A percentile compares a stretch with the other conserved stretches of the same genome.
These are phyloP conservation scores for Pichia eremophila DNA, from an alignment of 805 yeast species.

Conservation along the genomic window DNA sequence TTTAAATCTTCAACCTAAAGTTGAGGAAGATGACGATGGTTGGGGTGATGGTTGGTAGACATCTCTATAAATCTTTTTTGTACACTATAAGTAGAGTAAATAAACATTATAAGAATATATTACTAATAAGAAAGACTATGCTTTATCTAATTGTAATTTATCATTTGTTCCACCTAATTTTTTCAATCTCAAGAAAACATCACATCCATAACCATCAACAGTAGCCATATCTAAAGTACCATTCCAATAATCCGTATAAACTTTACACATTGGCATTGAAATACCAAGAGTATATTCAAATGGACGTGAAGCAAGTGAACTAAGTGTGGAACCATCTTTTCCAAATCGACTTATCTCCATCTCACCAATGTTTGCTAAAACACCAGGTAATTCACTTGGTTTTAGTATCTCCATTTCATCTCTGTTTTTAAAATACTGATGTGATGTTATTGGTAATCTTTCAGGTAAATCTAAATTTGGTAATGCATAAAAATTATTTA, in stretches of 20 bases:
- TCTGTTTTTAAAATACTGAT: slow-evolving; percentile 8
- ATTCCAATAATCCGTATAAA: slow-evolving; percentile 95
- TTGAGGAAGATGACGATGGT: slow-evolving; percentile 28
- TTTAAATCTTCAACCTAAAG: slow-evolving; percentile 24
- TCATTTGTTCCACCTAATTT: slow-evolving; percentile 65
- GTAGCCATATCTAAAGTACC: slow-evolving; percentile 79
- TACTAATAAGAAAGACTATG: slow-evolving; percentile 21
- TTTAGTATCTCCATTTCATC: neutral
- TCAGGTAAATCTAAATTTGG: slow-evolving; percentile 46
- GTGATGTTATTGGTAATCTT: slow-evolving; percentile 18
- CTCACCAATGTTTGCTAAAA: slow-evolving; percentile 24
- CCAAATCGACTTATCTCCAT: slow-evolving; percentile 23
- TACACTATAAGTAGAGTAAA: no score
- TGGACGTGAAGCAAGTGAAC: slow-evolving; percentile 60
- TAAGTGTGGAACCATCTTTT: slow-evolving; percentile 40
- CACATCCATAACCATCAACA: slow-evolving; percentile 87
- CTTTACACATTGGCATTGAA: slow-evolving; percentile 87
- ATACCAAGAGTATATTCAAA: slow-evolving; percentile 71
- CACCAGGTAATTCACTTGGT: slow-evolving; percentile 14
- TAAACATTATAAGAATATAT: neutral
- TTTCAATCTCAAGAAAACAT: slow-evolving; percentile 69
- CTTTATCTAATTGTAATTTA: slow-evolving; percentile 62
- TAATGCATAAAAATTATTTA: slow-evolving; percentile 57
- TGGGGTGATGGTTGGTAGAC: slow-evolving; percentile 39
- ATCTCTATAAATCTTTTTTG: neutral